A percentile compares a stretch with the other conserved stretches of the same genome.
phyloP scores from a whole-genome alignment of 1,284 basidiomycete species.

The Puccinia triticina region DNA sequence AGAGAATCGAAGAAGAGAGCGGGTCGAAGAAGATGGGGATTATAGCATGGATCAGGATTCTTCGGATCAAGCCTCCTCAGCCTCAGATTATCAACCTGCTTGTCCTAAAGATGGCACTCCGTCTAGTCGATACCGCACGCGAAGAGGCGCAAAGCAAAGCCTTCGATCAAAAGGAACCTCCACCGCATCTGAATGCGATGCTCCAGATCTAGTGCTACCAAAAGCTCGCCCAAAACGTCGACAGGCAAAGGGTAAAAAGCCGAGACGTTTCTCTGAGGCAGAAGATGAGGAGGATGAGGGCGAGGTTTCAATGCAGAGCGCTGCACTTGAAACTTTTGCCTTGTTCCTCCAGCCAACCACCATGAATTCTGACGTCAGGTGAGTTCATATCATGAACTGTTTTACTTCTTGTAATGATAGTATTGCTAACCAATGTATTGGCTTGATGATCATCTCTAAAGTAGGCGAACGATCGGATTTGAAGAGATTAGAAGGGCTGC shows the following conservation, averaged over 20 bases:
- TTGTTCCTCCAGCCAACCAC: not conserved
- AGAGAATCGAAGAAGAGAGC: conserved; percentile 5
- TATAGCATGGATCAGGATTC: not conserved
- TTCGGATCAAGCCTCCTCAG: conserved; percentile 6
- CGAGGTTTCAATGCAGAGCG: not conserved
- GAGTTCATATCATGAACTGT: conserved; percentile 2
- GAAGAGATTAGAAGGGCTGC: conserved; percentile 32
- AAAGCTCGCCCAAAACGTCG: not conserved
- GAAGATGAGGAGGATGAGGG: conserved; percentile 18
- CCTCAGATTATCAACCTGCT: conserved; percentile 28
- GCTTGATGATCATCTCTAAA: not conserved
- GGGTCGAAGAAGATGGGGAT: conserved; percentile 3
- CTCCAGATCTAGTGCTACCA: not conserved
- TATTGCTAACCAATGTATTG: not conserved
- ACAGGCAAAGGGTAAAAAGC: conserved; percentile 9
- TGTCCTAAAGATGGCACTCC: not conserved
- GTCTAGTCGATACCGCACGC: not conserved
- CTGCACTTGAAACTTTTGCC: conserved; percentile 30
- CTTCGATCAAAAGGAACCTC: not conserved
- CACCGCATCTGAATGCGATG: not conserved
- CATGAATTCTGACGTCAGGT: conserved; percentile 13
- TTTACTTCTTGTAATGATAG: not conserved
- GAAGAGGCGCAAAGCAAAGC: not conserved
- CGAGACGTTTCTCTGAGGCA: not conserved
- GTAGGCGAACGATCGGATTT: conserved; percentile 21